phyloP scores from a whole-genome alignment of 164 flowering plant genomes.

The Kalanchoe fedtschenkoi region DNA sequence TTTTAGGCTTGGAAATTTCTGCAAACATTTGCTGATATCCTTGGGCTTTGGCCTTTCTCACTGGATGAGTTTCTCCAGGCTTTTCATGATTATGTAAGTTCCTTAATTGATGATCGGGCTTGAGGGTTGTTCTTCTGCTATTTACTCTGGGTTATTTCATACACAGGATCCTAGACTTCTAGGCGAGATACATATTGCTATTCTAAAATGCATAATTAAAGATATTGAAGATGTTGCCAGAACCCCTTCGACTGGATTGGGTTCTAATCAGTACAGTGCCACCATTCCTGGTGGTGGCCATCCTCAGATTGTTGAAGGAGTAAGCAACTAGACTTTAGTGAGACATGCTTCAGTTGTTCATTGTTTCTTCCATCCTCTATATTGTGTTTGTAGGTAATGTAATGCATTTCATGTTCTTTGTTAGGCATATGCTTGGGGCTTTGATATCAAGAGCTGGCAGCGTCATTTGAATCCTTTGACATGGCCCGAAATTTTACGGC shows the following conservation, averaged over 20 bases:
- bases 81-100: constrained; percentile 83
- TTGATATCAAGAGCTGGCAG: constrained; percentile 81
- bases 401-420: constrained; percentile 1
- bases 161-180: constrained; percentile 73
- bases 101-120: background rate
- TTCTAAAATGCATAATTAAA: constrained; percentile 61
- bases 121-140: background rate
- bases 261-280: constrained; percentile 50
- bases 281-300: constrained; percentile 89
- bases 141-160: constrained; percentile 5
- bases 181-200: constrained; percentile 76
- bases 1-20: constrained; percentile 83
- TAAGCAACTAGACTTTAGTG: constrained; percentile 14
- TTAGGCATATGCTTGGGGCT: constrained; percentile 98
- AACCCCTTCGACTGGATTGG: constrained; percentile 55
- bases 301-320: constrained; percentile 91
- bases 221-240: constrained; percentile 95
- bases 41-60: constrained; percentile 89
- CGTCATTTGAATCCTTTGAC: constrained; percentile 65
- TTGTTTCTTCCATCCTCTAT: background rate
- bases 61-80: constrained; percentile 91
- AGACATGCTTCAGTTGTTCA: background rate
- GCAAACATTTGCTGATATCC: constrained; percentile 84
- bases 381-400: background rate
- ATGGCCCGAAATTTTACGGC: constrained; percentile 90